Percentiles rank a stretch among this genome's conserved stretches.
These are phyloP conservation scores for Ceratocystis alfenasii DNA, from an alignment of 2,329 filamentous ascomycete genomes.

Conservation along the genomic window DNA sequence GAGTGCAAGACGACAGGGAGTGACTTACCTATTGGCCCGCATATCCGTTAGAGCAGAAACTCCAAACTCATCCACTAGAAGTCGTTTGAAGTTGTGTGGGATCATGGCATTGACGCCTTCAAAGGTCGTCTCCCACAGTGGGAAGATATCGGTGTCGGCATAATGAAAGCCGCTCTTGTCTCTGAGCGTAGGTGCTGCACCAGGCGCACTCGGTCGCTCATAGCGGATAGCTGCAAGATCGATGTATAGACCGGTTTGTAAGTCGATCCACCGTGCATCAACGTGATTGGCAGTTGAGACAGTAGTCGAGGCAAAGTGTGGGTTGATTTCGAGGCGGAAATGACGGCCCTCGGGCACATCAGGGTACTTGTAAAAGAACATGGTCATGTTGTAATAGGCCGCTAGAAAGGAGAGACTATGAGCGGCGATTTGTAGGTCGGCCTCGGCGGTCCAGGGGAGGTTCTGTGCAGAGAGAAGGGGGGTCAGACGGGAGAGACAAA, in stretches of 20 bases:
- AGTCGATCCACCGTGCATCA: constrained; percentile 41
- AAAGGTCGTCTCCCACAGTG: constrained; percentile 55
- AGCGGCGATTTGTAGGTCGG: constrained; percentile 61
- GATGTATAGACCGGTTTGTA: constrained; percentile 37
- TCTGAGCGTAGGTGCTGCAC: constrained; percentile 33
- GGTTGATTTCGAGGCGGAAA: constrained; percentile 41
- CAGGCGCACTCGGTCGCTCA: constrained; percentile 33
- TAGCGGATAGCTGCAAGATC: constrained; percentile 42
- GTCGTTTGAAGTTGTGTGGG: constrained; percentile 48
- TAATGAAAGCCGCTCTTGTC: constrained; percentile 43
- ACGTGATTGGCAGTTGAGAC: constrained; percentile 24
- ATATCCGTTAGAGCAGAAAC: constrained; percentile 39
- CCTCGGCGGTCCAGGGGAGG: constrained; percentile 66
- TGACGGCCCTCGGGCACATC: constrained; percentile 32
- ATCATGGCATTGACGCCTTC: constrained; percentile 56
- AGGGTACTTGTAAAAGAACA: constrained; percentile 35
- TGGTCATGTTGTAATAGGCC: constrained; percentile 51
- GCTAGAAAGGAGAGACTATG: constrained; percentile 55
- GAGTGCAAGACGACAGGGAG: background rate
- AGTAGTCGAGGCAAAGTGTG: constrained; percentile 32
- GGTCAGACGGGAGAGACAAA: constrained; percentile 14
- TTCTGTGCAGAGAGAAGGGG: constrained; percentile 34
- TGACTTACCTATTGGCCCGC: constrained; percentile 41
- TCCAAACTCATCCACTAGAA: constrained; percentile 48
- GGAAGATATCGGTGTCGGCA: constrained; percentile 47